phyloP scores from a whole-genome alignment of 2,329 filamentous ascomycete genomes.

The Fusarium devonianum region DNA sequence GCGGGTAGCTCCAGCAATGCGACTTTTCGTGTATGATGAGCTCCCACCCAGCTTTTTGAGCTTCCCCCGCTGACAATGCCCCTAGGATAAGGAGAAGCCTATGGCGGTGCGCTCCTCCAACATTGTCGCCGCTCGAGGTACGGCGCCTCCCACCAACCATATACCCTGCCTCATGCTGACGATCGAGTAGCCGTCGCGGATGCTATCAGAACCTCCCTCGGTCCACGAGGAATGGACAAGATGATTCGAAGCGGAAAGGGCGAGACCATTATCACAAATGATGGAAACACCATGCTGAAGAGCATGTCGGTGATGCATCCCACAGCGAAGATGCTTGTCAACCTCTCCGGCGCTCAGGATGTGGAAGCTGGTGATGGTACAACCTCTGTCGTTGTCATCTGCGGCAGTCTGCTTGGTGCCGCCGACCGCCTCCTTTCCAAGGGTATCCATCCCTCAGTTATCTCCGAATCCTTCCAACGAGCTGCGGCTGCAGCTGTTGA shows the following conservation, averaged over 20 bases:
- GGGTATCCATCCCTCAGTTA: conserved; percentile 96
- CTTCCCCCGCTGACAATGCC: conserved; percentile 49
- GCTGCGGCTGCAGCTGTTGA: conserved; percentile 88
- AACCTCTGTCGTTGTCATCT: conserved; percentile 97
- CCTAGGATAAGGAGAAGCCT: conserved; percentile 93
- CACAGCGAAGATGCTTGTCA: conserved; percentile 99
- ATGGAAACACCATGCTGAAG: conserved; percentile 98
- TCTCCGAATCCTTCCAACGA: conserved; percentile 96
- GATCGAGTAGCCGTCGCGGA: conserved; percentile 81
- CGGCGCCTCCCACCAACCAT: conserved; percentile 31
- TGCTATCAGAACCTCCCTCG: conserved; percentile 95
- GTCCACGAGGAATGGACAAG: conserved; percentile 98
- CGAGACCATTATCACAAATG: conserved; percentile 98
- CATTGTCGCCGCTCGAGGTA: conserved; percentile 96
- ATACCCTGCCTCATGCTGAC: conserved; percentile 22
- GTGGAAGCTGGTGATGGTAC: conserved; percentile 98
- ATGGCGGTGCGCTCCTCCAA: conserved; percentile 95
- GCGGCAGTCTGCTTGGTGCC: conserved; percentile 90
- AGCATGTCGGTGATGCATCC: conserved; percentile 99
- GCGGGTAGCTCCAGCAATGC: conserved; percentile 56
- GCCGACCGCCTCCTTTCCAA: conserved; percentile 90
- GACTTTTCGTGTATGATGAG: conserved; percentile 62
- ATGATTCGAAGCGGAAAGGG: conserved; percentile 98
- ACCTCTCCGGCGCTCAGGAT: conserved; percentile 95
- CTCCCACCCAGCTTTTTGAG: conserved; percentile 44